Conservation (phyloP, 2,329 filamentous ascomycete genomes). For the Scytalidium sp. region DNA sequence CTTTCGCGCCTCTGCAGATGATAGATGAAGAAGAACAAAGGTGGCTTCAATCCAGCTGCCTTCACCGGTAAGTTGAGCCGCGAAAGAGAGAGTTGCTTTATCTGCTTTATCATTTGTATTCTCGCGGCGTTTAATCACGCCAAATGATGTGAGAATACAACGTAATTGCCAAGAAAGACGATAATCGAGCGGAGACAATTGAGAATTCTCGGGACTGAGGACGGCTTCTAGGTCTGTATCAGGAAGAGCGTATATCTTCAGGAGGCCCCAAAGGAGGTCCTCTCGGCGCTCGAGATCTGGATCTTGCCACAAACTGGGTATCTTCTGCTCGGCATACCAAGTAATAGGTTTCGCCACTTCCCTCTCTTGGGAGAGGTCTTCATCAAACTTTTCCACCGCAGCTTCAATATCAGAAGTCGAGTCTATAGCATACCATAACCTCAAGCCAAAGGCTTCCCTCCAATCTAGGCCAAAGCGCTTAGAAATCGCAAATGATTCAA, state of each 20-base stretch:
- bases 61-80: constrained; percentile 58
- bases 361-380: constrained; percentile 67
- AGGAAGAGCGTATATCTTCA: constrained; percentile 75
- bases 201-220: constrained; percentile 73
- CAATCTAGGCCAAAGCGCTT: constrained; percentile 84
- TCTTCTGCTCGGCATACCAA: constrained; percentile 62
- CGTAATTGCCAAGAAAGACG: constrained; percentile 84
- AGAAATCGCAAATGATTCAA: constrained; percentile 77
- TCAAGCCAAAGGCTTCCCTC: constrained; percentile 88
- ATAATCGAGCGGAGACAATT: constrained; percentile 70
- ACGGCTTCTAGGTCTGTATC: constrained; percentile 63
- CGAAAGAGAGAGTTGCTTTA: constrained; percentile 63
- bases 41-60: constrained; percentile 68
- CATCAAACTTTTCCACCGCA: constrained; percentile 70
- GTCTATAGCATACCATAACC: constrained; percentile 81
- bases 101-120: constrained; percentile 60
- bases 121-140: constrained; percentile 49
- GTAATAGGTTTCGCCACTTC: constrained; percentile 70
- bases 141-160: constrained; percentile 54
- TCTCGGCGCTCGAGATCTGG: constrained; percentile 56
- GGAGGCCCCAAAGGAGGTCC: constrained; percentile 81
- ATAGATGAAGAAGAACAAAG: constrained; percentile 78
- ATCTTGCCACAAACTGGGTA: constrained; percentile 59
- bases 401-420: constrained; percentile 65
- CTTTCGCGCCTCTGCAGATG: constrained; percentile 57